Evolutionary conservation across 106 monocot species (phyloP).

Genomic region (Narthecium ossifragum): DNA sequence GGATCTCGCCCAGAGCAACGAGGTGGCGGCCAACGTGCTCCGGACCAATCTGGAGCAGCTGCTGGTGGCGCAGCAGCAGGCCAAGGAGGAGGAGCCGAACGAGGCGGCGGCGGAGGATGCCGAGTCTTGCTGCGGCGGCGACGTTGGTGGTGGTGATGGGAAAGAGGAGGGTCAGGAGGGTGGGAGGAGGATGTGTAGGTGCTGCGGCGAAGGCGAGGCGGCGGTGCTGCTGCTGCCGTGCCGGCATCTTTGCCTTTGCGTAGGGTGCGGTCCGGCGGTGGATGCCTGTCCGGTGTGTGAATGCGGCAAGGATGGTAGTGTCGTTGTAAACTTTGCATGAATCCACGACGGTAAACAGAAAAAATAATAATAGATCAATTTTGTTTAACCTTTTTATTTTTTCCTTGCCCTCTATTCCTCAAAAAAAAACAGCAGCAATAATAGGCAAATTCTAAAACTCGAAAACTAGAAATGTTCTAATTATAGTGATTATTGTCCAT

Average conservation of each 20-base stretch:
- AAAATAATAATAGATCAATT: no score
- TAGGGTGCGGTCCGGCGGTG: slow-evolving; percentile 8
- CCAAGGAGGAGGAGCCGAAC: neutral
- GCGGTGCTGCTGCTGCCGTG: slow-evolving; percentile 15
- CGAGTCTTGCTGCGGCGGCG: slow-evolving; percentile 16
- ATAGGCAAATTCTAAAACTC: no score
- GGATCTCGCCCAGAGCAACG: slow-evolving; percentile 51
- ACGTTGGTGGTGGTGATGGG: neutral
- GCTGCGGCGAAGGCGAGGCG: slow-evolving; percentile 4
- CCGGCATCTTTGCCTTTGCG: slow-evolving; percentile 15
- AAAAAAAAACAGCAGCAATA: no score
- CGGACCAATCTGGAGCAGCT: slow-evolving; percentile 49
- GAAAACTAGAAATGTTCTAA: no score
- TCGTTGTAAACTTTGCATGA: slow-evolving; percentile 12
- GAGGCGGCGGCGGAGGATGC: neutral
- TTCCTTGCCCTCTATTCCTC: no score
- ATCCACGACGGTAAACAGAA: no score
- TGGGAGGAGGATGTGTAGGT: neutral
- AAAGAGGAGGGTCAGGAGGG: neutral
- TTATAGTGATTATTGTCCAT: no score
- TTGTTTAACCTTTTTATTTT: no score
- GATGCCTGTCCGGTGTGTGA: slow-evolving; percentile 9
- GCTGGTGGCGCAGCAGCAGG: slow-evolving; percentile 13
- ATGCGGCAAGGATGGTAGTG: slow-evolving; percentile 1
- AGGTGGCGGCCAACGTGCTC: slow-evolving; percentile 37